These are phyloP conservation scores for Plectosphaerella sp. DNA, from an alignment of 2,329 filamentous ascomycete species.

Conservation along the genomic window DNA sequence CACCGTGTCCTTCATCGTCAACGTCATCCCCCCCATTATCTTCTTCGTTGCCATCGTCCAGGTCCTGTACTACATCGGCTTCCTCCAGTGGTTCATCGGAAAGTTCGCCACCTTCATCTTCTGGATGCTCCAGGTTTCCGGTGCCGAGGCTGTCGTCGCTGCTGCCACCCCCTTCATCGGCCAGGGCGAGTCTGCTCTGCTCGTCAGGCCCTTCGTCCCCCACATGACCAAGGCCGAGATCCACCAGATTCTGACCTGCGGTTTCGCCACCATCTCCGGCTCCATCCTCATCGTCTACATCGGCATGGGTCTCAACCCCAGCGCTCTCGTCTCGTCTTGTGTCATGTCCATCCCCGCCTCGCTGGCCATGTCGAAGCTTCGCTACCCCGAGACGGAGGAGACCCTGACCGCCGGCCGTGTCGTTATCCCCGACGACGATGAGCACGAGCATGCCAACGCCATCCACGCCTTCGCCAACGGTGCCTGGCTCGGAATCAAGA, in stretches of 20 bases:
- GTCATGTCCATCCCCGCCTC: slow-evolving; percentile 96
- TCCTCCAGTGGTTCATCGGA: slow-evolving; percentile 83
- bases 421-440: slow-evolving; percentile 74
- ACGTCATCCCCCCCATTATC: slow-evolving; percentile 85
- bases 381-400: slow-evolving; percentile 84
- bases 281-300: slow-evolving; percentile 86
- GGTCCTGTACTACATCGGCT: slow-evolving; percentile 73
- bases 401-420: slow-evolving; percentile 78
- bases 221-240: slow-evolving; percentile 84
- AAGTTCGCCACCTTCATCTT: slow-evolving; percentile 92
- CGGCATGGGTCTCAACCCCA: slow-evolving; percentile 73
- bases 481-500: slow-evolving; percentile 81
- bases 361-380: slow-evolving; percentile 82
- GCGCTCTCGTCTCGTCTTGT: slow-evolving; percentile 84
- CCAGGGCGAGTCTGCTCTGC: slow-evolving; percentile 89
- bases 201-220: slow-evolving; percentile 81
- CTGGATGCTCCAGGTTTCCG: slow-evolving; percentile 82
- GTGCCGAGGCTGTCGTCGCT: slow-evolving; percentile 89
- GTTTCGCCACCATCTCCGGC: slow-evolving; percentile 88
- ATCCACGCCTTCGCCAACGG: slow-evolving; percentile 84
- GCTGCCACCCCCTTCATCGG: slow-evolving; percentile 92
- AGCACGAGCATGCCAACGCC: slow-evolving; percentile 71
- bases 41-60: slow-evolving; percentile 95
- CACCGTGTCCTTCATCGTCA: slow-evolving; percentile 65
- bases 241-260: slow-evolving; percentile 89